phyloP scores from a whole-genome alignment of 345 rosid species.

The Laguncularia racemosa region DNA sequence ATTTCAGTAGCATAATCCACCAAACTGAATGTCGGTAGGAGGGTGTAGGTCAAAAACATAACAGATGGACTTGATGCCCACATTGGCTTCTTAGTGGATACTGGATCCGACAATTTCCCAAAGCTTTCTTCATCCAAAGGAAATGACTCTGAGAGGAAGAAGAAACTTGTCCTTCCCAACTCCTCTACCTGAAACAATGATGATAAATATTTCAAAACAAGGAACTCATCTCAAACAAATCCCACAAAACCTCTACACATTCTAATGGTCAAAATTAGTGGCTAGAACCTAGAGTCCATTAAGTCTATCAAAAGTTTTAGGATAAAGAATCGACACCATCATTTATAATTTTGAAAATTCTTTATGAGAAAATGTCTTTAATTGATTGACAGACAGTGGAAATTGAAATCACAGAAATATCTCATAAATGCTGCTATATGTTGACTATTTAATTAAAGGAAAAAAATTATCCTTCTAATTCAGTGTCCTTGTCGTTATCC shows the following conservation, averaged over 20 bases:
- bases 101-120: conserved; percentile 39
- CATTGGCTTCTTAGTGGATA: conserved; percentile 43
- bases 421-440: background rate
- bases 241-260: background rate
- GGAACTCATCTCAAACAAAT: background rate
- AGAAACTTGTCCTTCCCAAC: conserved; percentile 72
- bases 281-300: too few relatives aligned
- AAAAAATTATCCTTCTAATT: background rate
- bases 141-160: conserved; percentile 67
- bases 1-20: conserved; percentile 33
- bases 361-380: too few relatives aligned
- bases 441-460: background rate
- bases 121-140: conserved; percentile 56
- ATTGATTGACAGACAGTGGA: too few relatives aligned
- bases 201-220: background rate
- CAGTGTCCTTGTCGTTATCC: too few relatives aligned
- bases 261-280: too few relatives aligned
- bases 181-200: conserved; percentile 54
- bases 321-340: too few relatives aligned
- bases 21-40: conserved; percentile 47
- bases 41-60: conserved; percentile 62
- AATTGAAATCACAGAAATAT: background rate
- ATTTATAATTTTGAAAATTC: too few relatives aligned
- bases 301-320: too few relatives aligned
- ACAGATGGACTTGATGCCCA: conserved; percentile 48